Conservation (phyloP, 2,329 filamentous ascomycete species). For the Canariomyces notabilis region DNA sequence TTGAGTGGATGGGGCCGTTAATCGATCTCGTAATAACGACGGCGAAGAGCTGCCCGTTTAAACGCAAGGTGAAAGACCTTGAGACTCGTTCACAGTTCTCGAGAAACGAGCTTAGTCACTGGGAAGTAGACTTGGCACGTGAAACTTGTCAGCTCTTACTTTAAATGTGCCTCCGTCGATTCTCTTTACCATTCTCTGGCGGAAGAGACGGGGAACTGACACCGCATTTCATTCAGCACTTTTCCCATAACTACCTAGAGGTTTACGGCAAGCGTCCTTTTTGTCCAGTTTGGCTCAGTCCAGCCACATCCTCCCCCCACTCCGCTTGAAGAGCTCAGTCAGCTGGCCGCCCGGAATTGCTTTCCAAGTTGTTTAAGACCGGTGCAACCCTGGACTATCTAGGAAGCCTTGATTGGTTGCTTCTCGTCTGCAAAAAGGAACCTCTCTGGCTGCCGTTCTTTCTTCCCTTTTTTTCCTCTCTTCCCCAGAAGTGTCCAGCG, state of each 20-base stretch:
- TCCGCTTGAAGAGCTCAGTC: conserved; percentile 10
- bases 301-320: conserved; percentile 11
- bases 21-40: no score
- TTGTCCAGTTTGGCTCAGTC: background rate
- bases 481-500: conserved; percentile 8
- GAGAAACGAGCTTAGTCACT: background rate
- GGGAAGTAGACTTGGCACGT: background rate
- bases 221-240: no score
- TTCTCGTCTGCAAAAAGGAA: conserved; percentile 18
- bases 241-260: no score
- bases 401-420: conserved; percentile 19
- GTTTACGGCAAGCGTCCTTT: background rate
- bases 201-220: no score
- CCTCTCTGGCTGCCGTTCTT: conserved; percentile 14
- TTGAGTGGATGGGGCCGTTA: no score
- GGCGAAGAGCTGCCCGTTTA: no score
- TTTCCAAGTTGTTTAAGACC: conserved; percentile 9
- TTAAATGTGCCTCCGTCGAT: no score
- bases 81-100: background rate
- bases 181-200: no score
- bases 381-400: conserved; percentile 14
- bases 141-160: background rate
- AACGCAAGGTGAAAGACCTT: background rate
- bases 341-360: conserved; percentile 16
- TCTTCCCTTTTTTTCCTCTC: conserved; percentile 19